phyloP scores from a whole-genome alignment of 306 rosid species.

The Carpinus fangiana region DNA sequence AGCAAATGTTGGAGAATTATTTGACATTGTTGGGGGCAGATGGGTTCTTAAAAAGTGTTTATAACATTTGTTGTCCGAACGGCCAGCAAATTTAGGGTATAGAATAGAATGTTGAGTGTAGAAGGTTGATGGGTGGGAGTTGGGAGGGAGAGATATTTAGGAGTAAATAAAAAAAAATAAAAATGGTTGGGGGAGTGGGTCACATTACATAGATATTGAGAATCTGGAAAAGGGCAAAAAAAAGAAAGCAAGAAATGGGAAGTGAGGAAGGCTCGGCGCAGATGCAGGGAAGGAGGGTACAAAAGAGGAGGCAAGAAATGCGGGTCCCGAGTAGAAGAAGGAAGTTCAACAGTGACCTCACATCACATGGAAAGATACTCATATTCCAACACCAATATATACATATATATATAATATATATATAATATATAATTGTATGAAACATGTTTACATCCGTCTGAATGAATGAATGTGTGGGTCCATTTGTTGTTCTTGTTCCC shows the following conservation, averaged over 20 bases:
- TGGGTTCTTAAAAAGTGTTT: too few relatives aligned
- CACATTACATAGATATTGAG: slow-evolving; percentile 6
- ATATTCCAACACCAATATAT: background rate
- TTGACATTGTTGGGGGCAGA: too few relatives aligned
- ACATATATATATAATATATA: too few relatives aligned
- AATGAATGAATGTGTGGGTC: slow-evolving; percentile 4
- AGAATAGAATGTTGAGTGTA: background rate
- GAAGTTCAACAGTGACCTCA: background rate
- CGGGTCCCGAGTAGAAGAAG: slow-evolving; percentile 29
- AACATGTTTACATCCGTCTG: background rate
- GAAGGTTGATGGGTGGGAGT: background rate
- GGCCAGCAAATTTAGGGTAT: background rate
- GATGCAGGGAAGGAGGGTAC: slow-evolving; percentile 31
- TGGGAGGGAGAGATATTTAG: background rate
- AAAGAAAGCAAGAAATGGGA: background rate
- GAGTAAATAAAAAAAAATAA: background rate
- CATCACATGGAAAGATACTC: background rate
- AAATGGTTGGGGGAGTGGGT: background rate
- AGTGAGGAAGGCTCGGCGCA: slow-evolving; percentile 34
- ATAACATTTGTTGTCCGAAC: too few relatives aligned
- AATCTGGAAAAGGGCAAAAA: slow-evolving; percentile 11
- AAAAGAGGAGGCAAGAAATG: background rate
- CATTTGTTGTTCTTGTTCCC: background rate
- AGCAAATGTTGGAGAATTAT: too few relatives aligned
- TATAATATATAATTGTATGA: too few relatives aligned